These are phyloP conservation scores for Candida tropicalis DNA, from an alignment of 1,139 yeast species.

Conservation along the genomic window DNA sequence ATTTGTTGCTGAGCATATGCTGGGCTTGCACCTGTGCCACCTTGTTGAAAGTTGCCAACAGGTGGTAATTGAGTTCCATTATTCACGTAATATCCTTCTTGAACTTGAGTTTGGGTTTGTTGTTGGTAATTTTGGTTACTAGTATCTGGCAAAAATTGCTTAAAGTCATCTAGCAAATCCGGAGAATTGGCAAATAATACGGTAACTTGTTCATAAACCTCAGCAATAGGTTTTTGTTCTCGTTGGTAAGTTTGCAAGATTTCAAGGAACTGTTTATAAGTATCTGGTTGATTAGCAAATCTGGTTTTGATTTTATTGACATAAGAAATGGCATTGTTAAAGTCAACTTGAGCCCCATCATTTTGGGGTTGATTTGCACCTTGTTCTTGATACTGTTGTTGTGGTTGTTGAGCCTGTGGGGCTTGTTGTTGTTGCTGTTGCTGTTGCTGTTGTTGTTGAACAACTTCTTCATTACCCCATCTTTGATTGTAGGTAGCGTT, in stretches of 20 bases:
- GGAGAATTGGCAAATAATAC: conserved; percentile 89
- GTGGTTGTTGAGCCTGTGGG: conserved; percentile 18
- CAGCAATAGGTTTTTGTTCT: conserved; percentile 92
- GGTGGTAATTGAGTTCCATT: conserved; percentile 76
- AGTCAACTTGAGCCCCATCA: conserved; percentile 85
- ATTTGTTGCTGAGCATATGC: conserved; percentile 12
- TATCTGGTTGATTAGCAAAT: conserved; percentile 92
- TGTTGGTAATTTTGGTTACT: conserved; percentile 40
- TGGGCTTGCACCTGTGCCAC: conserved; percentile 31
- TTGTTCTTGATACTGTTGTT: conserved; percentile 19
- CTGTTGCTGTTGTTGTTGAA: conserved; percentile 15
- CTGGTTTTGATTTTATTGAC: conserved; percentile 95
- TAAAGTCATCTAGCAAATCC: conserved; percentile 90
- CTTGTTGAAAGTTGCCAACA: conserved; percentile 90
- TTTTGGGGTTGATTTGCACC: conserved; percentile 26
- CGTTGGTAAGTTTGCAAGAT: conserved; percentile 95
- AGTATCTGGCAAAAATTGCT: conserved; percentile 94
- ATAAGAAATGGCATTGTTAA: conserved; percentile 94
- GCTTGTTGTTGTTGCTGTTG: conserved; percentile 21
- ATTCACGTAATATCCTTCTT: conserved; percentile 22
- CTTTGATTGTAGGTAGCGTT: conserved; percentile 25
- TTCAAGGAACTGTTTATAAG: conserved; percentile 91
- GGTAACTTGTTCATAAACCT: conserved; percentile 92
- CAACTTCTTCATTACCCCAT: conserved; percentile 25
- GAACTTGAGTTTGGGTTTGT: conserved; percentile 14